These are phyloP conservation scores for Brassica incana DNA, from an alignment of 345 rosid species.

Conservation along the genomic window DNA sequence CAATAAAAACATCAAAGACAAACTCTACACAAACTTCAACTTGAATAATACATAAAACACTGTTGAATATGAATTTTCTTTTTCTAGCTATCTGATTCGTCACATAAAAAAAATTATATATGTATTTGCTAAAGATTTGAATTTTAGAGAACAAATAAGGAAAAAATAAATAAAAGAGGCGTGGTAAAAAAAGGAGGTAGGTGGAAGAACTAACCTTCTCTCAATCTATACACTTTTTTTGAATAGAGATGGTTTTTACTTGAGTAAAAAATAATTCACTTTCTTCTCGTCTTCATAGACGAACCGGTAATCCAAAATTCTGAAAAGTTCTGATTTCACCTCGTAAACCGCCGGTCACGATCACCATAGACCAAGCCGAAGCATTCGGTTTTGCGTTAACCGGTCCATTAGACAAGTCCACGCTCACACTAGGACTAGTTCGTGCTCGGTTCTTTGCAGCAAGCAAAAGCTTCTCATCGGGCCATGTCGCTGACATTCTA, in stretches of 20 bases:
- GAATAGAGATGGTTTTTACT: constrained; percentile 27
- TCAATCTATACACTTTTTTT: constrained; percentile 64
- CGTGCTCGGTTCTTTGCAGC: constrained; percentile 47
- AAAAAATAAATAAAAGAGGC: constrained; percentile 39
- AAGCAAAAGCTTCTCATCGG: constrained; percentile 66
- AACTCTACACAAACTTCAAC: background rate
- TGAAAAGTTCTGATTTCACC: constrained; percentile 86
- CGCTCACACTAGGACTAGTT: constrained; percentile 53
- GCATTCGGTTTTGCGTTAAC: constrained; percentile 42
- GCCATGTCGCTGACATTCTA: constrained; percentile 91
- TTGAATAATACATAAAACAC: background rate
- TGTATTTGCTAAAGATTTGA: constrained; percentile 48
- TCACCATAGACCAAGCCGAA: constrained; percentile 84
- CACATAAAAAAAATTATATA: constrained; percentile 23
- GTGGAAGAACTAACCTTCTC: constrained; percentile 40
- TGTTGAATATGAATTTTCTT: background rate
- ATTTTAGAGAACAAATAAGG: constrained; percentile 48
- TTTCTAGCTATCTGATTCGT: background rate
- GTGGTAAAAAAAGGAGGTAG: constrained; percentile 8
- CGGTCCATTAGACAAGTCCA: constrained; percentile 53
- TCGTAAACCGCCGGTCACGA: constrained; percentile 82
- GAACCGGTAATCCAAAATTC: constrained; percentile 86
- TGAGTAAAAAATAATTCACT: constrained; percentile 8
- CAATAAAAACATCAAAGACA: background rate
- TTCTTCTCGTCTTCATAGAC: constrained; percentile 41